These are phyloP conservation scores for Cicer chorassanicum DNA, from an alignment of 306 rosid species.

Conservation along the genomic window DNA sequence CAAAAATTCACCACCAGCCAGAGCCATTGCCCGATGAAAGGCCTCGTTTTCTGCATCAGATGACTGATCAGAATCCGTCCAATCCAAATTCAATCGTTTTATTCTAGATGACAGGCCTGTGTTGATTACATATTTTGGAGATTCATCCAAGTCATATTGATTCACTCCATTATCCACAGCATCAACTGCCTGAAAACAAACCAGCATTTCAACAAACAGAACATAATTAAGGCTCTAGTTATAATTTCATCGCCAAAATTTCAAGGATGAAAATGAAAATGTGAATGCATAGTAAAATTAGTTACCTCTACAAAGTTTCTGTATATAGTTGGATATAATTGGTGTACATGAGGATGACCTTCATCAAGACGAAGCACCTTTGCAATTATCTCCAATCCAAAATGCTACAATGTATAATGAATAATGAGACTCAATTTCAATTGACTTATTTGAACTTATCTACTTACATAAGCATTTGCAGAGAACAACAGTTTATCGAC, in stretches of 20 bases:
- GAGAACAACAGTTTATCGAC: too few relatives aligned
- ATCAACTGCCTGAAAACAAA: conserved; percentile 53
- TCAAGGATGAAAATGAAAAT: neutral
- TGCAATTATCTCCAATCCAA: conserved; percentile 59
- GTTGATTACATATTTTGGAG: conserved; percentile 59
- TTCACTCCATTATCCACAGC: conserved; percentile 65
- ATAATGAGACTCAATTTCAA: neutral
- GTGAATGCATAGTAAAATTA: neutral
- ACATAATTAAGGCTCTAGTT: neutral
- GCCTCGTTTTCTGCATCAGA: conserved; percentile 58
- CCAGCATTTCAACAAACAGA: conserved; percentile 16
- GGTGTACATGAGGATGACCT: conserved; percentile 51
- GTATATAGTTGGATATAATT: conserved; percentile 49
- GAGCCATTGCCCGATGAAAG: conserved; percentile 58
- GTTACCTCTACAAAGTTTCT: conserved; percentile 58
- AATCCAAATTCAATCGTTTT: conserved; percentile 56
- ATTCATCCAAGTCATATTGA: conserved; percentile 52
- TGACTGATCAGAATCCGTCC: conserved; percentile 55
- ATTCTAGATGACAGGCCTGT: conserved; percentile 56
- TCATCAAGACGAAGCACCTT: conserved; percentile 55
- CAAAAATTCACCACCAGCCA: conserved; percentile 63
- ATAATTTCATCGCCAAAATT: neutral
- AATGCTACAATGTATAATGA: conserved; percentile 47
- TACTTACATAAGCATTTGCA: too few relatives aligned
- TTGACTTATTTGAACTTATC: too few relatives aligned